Evolutionary conservation across 176 grass and related monocot species (phyloP), one percentile per base, ranked within the genome.

Genomic region (Carex parvula): DNA sequence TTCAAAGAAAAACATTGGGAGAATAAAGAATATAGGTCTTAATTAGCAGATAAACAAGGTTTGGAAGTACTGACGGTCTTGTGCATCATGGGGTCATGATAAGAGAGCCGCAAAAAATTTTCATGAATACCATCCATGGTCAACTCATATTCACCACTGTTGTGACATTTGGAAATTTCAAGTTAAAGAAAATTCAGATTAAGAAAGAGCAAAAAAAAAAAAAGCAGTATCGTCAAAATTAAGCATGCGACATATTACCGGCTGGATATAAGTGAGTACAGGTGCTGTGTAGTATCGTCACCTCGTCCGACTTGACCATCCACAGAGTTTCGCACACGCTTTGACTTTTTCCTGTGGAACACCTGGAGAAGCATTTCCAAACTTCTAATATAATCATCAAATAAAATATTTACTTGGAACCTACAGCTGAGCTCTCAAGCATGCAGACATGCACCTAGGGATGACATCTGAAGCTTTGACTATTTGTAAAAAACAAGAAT

Each of bases 111-210:
- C 63, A 94, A 87, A 85, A 94, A 87, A 68, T 98, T 98, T 84
- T 98, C 95, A 70, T 94, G 91, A 81, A 98, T 98, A 56, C 95
- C 95, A 86, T 98, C 95, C 95, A 98, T 93, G 26, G 95, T 94
- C 90, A 93, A 79, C 65, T 94, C 95, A 87, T 98, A 94, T 84
- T 98, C 92, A 46, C 95, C 92, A 84, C 95, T 98, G 87, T 83
- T 81, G 75, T 79, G 32, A 85, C n/a, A 71, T 70, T 84, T 15
- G 37, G 59, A 17, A 79, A 80, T 70, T 44, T 69, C 18, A 86
- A 46, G 11, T 79, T 60, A 20, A 68, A 89, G 65, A 66, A 79
- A 73, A 85, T 17, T 61, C 8, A 17, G 80, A 83, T 13, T 62
- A 65, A 71, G 2, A 60, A 72, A 8, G 54, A 70, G 39, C 9